Conservation (phyloP, 1,139 yeast species). For the Yamadazyma atlantica region DNA sequence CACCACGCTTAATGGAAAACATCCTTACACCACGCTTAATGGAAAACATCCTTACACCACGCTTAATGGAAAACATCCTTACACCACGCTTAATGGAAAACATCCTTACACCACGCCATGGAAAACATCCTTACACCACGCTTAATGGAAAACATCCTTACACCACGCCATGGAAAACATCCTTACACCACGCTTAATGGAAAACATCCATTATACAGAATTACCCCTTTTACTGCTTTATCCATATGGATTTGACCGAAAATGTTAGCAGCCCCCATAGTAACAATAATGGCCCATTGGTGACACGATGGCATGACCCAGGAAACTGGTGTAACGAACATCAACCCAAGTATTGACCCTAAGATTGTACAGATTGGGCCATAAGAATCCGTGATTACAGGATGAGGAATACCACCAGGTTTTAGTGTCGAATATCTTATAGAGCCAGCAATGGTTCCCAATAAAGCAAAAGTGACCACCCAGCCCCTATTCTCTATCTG, state of each 20-base stretch:
- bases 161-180: too few relatives aligned
- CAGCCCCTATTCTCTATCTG: not conserved
- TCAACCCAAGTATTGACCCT: not conserved
- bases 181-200: too few relatives aligned
- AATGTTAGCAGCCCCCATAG: not conserved
- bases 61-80: too few relatives aligned
- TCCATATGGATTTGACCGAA: not conserved
- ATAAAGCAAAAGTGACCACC: not conserved
- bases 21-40: too few relatives aligned
- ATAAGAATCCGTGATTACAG: not conserved
- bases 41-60: too few relatives aligned
- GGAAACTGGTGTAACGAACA: not conserved
- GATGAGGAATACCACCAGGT: not conserved
- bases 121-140: too few relatives aligned
- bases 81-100: too few relatives aligned
- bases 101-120: too few relatives aligned
- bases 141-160: too few relatives aligned
- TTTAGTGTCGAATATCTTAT: not conserved
- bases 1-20: too few relatives aligned
- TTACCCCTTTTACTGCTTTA: not conserved
- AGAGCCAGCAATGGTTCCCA: not conserved
- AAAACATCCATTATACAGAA: too few relatives aligned
- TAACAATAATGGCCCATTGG: not conserved
- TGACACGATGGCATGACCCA: not conserved
- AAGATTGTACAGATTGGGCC: not conserved